Conservation (phyloP, 164 flowering plant species). For the Vitis cinerea region DNA sequence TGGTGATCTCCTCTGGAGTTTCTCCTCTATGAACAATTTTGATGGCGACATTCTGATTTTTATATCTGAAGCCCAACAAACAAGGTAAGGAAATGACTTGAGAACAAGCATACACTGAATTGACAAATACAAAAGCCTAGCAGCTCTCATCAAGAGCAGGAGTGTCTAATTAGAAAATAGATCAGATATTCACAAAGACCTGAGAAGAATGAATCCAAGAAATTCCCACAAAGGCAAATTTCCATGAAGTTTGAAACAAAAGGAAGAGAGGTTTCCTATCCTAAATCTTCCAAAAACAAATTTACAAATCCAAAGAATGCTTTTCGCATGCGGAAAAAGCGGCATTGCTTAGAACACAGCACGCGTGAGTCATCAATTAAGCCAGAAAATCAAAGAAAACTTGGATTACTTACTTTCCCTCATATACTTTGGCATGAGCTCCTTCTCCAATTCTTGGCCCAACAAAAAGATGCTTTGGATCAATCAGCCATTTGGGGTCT, state of each 20-base stretch:
- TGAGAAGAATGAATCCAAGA: no score
- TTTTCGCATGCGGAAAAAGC: neutral
- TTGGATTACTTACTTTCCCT: constrained; percentile 72
- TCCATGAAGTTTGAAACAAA: neutral
- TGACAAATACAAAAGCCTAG: no score
- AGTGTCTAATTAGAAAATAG: neutral
- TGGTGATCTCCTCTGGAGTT: constrained; percentile 69
- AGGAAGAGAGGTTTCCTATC: neutral
- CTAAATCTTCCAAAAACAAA: neutral
- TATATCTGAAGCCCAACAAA: constrained; percentile 45
- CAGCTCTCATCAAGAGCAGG: neutral
- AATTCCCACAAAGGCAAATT: neutral
- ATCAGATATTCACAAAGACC: no score
- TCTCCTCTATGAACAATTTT: constrained; percentile 80
- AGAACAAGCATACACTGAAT: neutral
- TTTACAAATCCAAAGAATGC: neutral
- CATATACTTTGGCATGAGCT: constrained; percentile 88
- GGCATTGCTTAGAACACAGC: neutral
- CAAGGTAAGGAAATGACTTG: neutral
- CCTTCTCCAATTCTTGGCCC: constrained; percentile 87
- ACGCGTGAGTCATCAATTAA: neutral
- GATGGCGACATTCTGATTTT: constrained; percentile 80
- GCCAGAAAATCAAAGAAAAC: constrained; percentile 4
- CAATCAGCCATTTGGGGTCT: constrained; percentile 74
- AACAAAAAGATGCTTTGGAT: constrained; percentile 74